A percentile compares a stretch with the other conserved stretches of the same genome.
Conservation (phyloP, 257 asterid species). For the Salvia splendens region DNA sequence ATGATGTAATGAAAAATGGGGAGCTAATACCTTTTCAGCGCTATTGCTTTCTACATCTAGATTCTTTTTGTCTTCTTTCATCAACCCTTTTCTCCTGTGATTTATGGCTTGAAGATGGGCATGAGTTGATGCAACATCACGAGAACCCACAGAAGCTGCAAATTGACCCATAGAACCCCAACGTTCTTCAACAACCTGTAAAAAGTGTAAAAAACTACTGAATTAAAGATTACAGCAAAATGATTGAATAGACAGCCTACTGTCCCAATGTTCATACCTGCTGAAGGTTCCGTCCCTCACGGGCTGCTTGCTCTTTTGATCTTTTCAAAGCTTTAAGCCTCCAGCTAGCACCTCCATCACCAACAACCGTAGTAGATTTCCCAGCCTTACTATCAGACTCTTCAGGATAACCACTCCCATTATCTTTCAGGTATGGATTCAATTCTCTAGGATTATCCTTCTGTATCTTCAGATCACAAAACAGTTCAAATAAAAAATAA, state of each 20-base stretch:
- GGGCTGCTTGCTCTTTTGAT: slow-evolving; percentile 93
- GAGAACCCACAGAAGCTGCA: slow-evolving; percentile 88
- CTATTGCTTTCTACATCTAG: slow-evolving; percentile 41
- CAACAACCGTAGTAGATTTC: slow-evolving; percentile 63
- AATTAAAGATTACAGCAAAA: slow-evolving; percentile 18
- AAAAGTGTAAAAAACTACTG: slow-evolving; percentile 32
- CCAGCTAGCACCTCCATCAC: slow-evolving; percentile 99
- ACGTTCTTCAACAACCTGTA: slow-evolving; percentile 89
- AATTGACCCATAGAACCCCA: slow-evolving; percentile 91
- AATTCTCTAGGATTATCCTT: slow-evolving; percentile 76
- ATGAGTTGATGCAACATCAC: slow-evolving; percentile 69
- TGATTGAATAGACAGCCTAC: slow-evolving; percentile 18
- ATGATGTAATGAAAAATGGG: slow-evolving; percentile 18
- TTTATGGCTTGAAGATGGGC: slow-evolving; percentile 91
- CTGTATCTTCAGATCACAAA: slow-evolving; percentile 45
- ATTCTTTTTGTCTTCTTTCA: slow-evolving; percentile 46
- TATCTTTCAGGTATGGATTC: slow-evolving; percentile 74
- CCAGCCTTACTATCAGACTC: slow-evolving; percentile 50
- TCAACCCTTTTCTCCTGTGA: slow-evolving; percentile 55
- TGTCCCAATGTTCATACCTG: slow-evolving; percentile 50
- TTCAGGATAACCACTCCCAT: slow-evolving; percentile 84
- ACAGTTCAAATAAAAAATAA: slow-evolving; percentile 9
- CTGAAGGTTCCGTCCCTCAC: slow-evolving; percentile 77
- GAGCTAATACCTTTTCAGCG: slow-evolving; percentile 51
- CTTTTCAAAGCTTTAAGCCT: slow-evolving; percentile 92